A percentile compares a stretch with the other conserved stretches of the same genome.
phyloP scores from a whole-genome alignment of 805 yeast species.

The Candida glaebosa region DNA sequence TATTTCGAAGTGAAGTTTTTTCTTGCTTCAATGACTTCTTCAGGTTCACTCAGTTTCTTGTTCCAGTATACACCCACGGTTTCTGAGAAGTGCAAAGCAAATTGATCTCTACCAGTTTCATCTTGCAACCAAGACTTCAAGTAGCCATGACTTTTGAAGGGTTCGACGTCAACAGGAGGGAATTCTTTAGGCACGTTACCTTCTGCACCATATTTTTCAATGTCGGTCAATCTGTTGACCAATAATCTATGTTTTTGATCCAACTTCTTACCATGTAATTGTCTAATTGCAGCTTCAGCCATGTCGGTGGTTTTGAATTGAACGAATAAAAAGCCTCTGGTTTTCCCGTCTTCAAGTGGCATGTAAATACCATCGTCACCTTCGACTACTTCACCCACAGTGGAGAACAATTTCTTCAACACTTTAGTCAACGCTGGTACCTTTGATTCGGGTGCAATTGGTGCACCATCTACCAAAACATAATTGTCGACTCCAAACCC shows the following conservation, averaged over 20 bases:
- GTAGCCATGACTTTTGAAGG: slow-evolving; percentile 73
- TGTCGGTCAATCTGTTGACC: slow-evolving; percentile 78
- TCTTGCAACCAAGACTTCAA: slow-evolving; percentile 91
- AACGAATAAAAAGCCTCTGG: slow-evolving; percentile 84
- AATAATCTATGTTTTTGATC: slow-evolving; percentile 89
- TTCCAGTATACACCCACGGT: slow-evolving; percentile 86
- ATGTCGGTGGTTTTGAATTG: slow-evolving; percentile 66
- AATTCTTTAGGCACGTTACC: slow-evolving; percentile 62
- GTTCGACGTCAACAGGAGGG: slow-evolving; percentile 68
- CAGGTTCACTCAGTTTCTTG: slow-evolving; percentile 67
- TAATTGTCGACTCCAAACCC: slow-evolving; percentile 62
- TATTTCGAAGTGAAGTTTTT: slow-evolving; percentile 83
- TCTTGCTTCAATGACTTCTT: slow-evolving; percentile 74
- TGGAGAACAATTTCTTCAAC: slow-evolving; percentile 70
- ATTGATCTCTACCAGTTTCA: slow-evolving; percentile 85
- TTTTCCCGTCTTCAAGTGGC: slow-evolving; percentile 76
- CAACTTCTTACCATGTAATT: slow-evolving; percentile 82
- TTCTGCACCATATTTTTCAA: slow-evolving; percentile 71
- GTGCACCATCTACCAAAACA: slow-evolving; percentile 92
- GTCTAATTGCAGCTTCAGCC: slow-evolving; percentile 77
- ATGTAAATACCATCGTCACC: slow-evolving; percentile 67
- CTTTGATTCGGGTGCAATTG: slow-evolving; percentile 88
- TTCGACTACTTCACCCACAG: slow-evolving; percentile 67
- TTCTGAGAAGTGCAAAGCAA: slow-evolving; percentile 73
- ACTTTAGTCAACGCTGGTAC: slow-evolving; percentile 82